Evolutionary conservation across 257 asterid genomes (phyloP).

Genomic region (Agastache rugosa): DNA sequence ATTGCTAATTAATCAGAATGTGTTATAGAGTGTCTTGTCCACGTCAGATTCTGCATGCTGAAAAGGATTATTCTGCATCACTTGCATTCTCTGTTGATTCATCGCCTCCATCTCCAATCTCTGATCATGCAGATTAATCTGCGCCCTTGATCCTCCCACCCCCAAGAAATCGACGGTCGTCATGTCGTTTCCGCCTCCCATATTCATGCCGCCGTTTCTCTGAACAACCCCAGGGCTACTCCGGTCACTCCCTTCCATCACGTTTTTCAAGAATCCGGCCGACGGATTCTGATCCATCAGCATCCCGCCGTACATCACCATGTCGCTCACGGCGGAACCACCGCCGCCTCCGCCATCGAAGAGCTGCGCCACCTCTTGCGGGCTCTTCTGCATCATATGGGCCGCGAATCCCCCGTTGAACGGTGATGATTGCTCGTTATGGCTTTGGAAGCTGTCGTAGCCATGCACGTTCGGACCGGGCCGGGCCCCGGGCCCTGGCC

Average conservation of each 20-base stretch:
- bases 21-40: constrained; percentile 58
- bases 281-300: constrained; percentile 52
- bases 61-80: constrained; percentile 43
- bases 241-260: constrained; percentile 40
- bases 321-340: constrained; percentile 50
- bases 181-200: constrained; percentile 53
- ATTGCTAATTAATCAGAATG: constrained; percentile 35
- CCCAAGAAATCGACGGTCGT: constrained; percentile 91
- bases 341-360: constrained; percentile 51
- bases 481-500: constrained; percentile 10
- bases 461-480: constrained; percentile 29
- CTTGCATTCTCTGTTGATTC: constrained; percentile 58
- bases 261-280: constrained; percentile 47
- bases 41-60: constrained; percentile 44
- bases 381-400: constrained; percentile 53
- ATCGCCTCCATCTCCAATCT: constrained; percentile 52
- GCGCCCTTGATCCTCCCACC: constrained; percentile 68
- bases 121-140: constrained; percentile 45
- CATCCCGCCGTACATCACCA: constrained; percentile 76
- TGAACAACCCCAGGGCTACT: too few relatives aligned
- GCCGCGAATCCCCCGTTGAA: constrained; percentile 40
- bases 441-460: constrained; percentile 47
- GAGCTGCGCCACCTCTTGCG: constrained; percentile 49
- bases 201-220: neutral
- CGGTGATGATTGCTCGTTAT: constrained; percentile 38